These are phyloP conservation scores for Colletotrichum neosansevieriae DNA, from an alignment of 2,329 filamentous ascomycete species.

Conservation along the genomic window DNA sequence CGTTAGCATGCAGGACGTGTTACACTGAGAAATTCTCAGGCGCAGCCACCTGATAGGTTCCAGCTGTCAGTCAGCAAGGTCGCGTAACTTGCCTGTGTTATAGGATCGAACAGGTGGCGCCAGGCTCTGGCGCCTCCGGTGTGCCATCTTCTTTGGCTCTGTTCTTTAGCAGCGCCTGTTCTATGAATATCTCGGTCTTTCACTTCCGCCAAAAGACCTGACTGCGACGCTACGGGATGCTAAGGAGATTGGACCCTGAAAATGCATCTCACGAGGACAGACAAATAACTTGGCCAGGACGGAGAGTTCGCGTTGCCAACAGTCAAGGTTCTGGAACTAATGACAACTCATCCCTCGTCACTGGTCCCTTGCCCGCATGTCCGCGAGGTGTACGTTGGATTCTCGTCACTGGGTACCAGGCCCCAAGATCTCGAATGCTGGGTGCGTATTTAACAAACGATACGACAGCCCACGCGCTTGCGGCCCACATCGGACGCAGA, in stretches of 20 bases:
- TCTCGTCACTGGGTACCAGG: slow-evolving; percentile 10
- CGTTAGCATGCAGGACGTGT: slow-evolving; percentile 37
- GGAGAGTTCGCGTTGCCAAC: slow-evolving; percentile 20
- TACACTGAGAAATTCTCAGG: slow-evolving; percentile 36
- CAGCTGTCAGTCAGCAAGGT: slow-evolving; percentile 3
- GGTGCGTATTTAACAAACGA: slow-evolving; percentile 9
- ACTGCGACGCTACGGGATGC: slow-evolving; percentile 22
- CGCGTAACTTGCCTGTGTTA: not conserved
- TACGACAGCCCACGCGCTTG: slow-evolving; percentile 27
- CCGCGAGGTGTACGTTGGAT: not conserved
- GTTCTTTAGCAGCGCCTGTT: slow-evolving; percentile 19
- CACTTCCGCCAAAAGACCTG: slow-evolving; percentile 23
- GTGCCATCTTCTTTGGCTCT: not conserved
- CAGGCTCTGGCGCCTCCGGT: not conserved
- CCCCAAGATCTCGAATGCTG: slow-evolving; percentile 2
- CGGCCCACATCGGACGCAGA: slow-evolving; percentile 17
- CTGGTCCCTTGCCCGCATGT: slow-evolving; percentile 1
- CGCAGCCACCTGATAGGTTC: slow-evolving; percentile 32
- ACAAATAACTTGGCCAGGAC: slow-evolving; percentile 12
- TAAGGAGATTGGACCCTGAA: slow-evolving; percentile 33
- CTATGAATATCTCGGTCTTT: slow-evolving; percentile 39
- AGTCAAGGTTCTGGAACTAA: not conserved
- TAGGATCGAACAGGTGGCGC: no score
- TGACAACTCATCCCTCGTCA: slow-evolving; percentile 31
- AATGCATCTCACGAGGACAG: slow-evolving; percentile 26